These are phyloP conservation scores for Scheffersomyces segobiensis DNA, from an alignment of 1,139 yeast species.

Conservation along the genomic window DNA sequence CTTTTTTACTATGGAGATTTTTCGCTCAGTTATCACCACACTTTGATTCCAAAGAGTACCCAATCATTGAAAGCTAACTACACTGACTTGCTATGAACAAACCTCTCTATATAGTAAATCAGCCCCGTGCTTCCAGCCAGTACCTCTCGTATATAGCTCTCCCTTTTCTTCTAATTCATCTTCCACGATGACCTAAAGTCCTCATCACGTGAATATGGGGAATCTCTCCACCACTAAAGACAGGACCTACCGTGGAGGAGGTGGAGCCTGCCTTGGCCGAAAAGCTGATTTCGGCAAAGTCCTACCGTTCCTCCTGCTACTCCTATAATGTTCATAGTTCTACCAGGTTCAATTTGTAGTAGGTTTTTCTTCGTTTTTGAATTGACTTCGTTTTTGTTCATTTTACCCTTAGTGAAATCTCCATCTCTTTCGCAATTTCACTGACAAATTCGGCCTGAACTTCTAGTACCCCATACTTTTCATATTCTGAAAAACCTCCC, in stretches of 20 bases:
- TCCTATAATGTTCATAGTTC: not conserved
- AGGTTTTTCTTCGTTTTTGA: too few species aligned
- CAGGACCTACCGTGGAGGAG: not conserved
- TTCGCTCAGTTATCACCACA: not conserved
- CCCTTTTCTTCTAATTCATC: not conserved
- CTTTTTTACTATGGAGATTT: not conserved
- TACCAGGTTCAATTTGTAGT: not conserved
- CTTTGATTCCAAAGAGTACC: not conserved
- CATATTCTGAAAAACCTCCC: not conserved
- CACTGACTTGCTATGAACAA: not conserved
- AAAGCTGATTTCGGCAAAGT: not conserved
- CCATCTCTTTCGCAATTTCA: not conserved
- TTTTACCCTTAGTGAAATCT: not conserved
- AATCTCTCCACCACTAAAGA: not conserved
- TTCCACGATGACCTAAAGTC: not conserved
- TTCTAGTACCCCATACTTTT: not conserved
- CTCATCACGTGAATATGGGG: not conserved
- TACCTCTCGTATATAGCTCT: not conserved
- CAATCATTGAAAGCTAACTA: not conserved
- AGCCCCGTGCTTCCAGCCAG: not conserved
- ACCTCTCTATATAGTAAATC: not conserved
- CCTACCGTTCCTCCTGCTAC: not conserved
- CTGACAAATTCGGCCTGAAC: not conserved
- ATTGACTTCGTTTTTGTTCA: not conserved
- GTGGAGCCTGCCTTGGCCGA: not conserved